Conservation (phyloP, 208 protist species). For the Trypanosoma platydactyli region DNA sequence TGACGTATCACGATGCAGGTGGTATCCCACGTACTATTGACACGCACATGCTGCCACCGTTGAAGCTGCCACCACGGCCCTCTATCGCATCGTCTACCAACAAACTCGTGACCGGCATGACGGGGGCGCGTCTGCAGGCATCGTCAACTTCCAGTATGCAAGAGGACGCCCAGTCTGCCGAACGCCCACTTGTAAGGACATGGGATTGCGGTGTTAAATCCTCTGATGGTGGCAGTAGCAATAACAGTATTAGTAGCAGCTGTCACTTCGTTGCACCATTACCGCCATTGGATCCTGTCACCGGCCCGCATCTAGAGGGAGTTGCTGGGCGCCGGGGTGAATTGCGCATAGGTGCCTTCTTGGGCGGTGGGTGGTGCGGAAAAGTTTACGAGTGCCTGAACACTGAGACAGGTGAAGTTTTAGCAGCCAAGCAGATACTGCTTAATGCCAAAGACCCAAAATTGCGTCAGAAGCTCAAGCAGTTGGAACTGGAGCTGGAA, state of each 20-base stretch:
- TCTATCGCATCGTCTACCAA: neutral
- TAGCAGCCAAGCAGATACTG: slow-evolving; percentile 84
- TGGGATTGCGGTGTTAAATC: neutral
- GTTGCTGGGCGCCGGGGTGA: slow-evolving; percentile 58
- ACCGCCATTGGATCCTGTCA: slow-evolving; percentile 44
- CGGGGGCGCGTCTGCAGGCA: neutral
- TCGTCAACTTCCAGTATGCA: neutral
- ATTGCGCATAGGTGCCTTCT: slow-evolving; percentile 75
- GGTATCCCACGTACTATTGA: slow-evolving; percentile 53
- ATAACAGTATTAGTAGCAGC: neutral
- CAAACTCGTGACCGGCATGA: neutral
- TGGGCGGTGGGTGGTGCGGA: slow-evolving; percentile 84
- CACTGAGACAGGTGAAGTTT: slow-evolving; percentile 70
- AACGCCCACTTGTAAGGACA: neutral
- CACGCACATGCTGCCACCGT: slow-evolving; percentile 42
- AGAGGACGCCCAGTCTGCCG: neutral
- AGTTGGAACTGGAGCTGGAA: slow-evolving; percentile 83
- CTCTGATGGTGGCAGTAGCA: neutral
- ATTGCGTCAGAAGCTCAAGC: slow-evolving; percentile 53
- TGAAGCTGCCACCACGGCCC: slow-evolving; percentile 23
- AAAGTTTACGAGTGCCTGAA: slow-evolving; percentile 90
- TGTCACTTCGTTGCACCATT: slow-evolving; percentile 41
- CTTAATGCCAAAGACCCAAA: slow-evolving; percentile 88
- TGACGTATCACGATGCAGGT: slow-evolving; percentile 64
- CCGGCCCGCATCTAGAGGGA: slow-evolving; percentile 52